Percentiles rank a stretch among this genome's conserved stretches.
Evolutionary conservation across 345 rosid genomes (phyloP).

Genomic region (Turnera subulata): DNA sequence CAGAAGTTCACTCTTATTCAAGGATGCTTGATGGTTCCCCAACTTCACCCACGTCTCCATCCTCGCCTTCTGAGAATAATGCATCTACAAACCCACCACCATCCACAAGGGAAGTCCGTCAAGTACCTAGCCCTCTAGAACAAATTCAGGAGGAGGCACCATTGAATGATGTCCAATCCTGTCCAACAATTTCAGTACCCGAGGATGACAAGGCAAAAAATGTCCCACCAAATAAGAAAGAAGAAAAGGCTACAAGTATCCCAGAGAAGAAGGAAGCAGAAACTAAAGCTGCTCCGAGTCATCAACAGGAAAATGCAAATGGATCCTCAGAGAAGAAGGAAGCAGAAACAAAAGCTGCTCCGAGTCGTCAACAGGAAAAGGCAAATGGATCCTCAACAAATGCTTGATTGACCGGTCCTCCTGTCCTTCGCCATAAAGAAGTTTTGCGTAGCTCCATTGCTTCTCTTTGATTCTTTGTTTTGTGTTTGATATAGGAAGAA

Average conservation of each 20-base stretch:
- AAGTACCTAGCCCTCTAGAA: conserved; percentile 13
- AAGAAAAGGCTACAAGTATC: conserved; percentile 17
- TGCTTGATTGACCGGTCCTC: too few species aligned
- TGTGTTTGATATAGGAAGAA: conserved; percentile 16
- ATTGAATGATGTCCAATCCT: conserved; percentile 15
- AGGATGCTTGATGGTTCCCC: conserved; percentile 51
- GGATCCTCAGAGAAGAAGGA: conserved; percentile 7
- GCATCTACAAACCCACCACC: conserved; percentile 18
- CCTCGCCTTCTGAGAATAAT: conserved; percentile 37
- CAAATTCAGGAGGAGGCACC: conserved; percentile 17
- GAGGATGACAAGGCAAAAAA: conserved; percentile 21
- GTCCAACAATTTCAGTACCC: conserved; percentile 2
- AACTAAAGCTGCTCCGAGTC: not conserved
- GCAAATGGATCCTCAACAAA: conserved; percentile 25
- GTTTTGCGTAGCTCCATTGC: conserved; percentile 14
- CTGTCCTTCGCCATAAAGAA: too few species aligned
- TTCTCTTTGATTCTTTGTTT: not conserved
- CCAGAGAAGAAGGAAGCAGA: not conserved
- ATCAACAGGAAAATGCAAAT: conserved; percentile 16
- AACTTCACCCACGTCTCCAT: conserved; percentile 49
- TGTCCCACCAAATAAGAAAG: conserved; percentile 12
- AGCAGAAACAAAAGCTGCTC: not conserved
- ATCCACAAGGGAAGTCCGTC: conserved; percentile 24
- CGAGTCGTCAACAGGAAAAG: not conserved
- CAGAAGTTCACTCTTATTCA: conserved; percentile 67